Percentiles rank a stretch among this genome's conserved stretches.
phyloP scores from a whole-genome alignment of 2,329 filamentous ascomycete genomes.

The Lomentospora prolificans region DNA sequence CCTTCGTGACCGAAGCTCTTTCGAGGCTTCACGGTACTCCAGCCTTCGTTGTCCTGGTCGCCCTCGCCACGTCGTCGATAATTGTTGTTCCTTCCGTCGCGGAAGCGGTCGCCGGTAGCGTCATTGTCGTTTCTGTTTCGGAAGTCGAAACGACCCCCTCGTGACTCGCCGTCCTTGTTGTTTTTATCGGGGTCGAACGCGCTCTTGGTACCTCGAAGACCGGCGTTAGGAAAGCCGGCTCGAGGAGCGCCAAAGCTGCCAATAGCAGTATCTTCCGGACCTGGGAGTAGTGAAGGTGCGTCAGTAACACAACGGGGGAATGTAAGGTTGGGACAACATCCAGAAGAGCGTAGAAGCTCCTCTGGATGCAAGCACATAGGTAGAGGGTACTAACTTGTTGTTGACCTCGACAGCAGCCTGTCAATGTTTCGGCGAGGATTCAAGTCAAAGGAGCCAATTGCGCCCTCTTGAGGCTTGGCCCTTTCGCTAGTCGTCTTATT shows the following conservation, averaged over 20 bases:
- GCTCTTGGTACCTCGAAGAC: conserved; percentile 32
- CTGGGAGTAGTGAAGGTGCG: conserved; percentile 26
- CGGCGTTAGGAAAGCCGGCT: conserved; percentile 20
- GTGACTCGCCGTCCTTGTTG: conserved; percentile 38
- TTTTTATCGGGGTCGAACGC: conserved; percentile 31
- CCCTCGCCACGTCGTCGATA: conserved; percentile 46
- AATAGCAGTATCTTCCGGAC: conserved; percentile 71
- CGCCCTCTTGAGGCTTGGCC: conserved; percentile 8
- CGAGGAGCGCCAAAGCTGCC: conserved; percentile 70
- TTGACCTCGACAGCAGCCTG: conserved; percentile 4
- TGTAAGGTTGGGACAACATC: neutral
- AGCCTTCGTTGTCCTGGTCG: conserved; percentile 58
- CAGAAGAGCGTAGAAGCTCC: too few relatives aligned
- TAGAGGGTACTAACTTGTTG: neutral
- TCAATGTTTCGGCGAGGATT: conserved; percentile 6
- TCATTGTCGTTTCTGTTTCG: conserved; percentile 34
- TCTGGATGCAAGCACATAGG: too few relatives aligned
- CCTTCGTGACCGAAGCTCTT: conserved; percentile 66
- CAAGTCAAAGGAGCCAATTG: conserved; percentile 7
- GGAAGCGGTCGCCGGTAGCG: conserved; percentile 40
- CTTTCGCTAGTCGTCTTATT: conserved; percentile 10
- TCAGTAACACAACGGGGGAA: neutral
- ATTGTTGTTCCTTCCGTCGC: conserved; percentile 34
- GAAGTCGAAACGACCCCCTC: conserved; percentile 49
- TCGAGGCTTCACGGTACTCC: conserved; percentile 64